Evolutionary conservation across 2,329 filamentous ascomycete species (phyloP).

Genomic region (Aspergillus fumigatiaffinis): DNA sequence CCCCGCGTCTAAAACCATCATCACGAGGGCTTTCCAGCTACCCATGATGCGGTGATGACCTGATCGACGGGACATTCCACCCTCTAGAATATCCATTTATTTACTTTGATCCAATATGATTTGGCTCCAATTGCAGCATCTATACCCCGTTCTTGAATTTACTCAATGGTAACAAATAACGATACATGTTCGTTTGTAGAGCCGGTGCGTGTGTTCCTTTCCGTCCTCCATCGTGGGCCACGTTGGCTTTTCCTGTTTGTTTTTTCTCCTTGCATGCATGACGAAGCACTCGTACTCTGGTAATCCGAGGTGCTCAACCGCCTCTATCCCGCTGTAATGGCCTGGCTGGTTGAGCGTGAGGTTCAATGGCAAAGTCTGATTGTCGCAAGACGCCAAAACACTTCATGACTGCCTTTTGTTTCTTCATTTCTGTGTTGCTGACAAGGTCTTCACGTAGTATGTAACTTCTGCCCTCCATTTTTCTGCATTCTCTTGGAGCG

Average conservation of each 20-base stretch:
- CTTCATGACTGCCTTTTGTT: background rate
- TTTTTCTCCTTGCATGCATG: conserved; percentile 19
- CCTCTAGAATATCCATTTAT: conserved; percentile 6
- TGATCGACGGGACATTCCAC: conserved; percentile 40
- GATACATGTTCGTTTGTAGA: background rate
- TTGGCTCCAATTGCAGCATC: background rate
- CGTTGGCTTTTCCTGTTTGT: background rate
- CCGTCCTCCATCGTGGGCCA: background rate
- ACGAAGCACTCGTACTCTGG: conserved; percentile 42
- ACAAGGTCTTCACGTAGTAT: background rate
- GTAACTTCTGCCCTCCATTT: background rate
- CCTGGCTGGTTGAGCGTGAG: conserved; percentile 42
- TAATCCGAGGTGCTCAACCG: conserved; percentile 45
- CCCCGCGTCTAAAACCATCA: conserved; percentile 79
- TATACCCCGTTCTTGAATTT: background rate
- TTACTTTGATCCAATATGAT: background rate
- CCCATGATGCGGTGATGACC: conserved; percentile 47
- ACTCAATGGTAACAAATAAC: background rate
- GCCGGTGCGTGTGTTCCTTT: conserved; percentile 1
- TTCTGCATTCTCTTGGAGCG: background rate
- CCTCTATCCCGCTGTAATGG: conserved; percentile 16
- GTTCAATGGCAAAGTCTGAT: conserved; percentile 44
- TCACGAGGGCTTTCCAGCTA: conserved; percentile 54
- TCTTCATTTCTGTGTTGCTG: background rate
- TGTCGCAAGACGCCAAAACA: conserved; percentile 3